Evolutionary conservation across 441 rosid genomes (phyloP), one percentile per base, ranked within the genome.

Genomic region (Arabidopsis lyrata): DNA sequence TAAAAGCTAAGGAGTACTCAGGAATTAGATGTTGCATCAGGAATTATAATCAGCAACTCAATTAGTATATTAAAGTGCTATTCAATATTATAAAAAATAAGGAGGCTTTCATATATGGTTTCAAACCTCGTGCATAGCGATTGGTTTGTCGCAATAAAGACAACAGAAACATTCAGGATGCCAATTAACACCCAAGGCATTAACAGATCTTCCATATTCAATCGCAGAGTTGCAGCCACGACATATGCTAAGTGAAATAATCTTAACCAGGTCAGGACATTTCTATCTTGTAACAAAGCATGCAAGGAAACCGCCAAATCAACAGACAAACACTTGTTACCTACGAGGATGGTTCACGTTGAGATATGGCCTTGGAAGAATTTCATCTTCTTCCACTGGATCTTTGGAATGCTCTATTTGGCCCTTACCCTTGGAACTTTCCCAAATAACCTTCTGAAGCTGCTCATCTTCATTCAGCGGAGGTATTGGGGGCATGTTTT

Each of bases 101-200:
- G n/a, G 36, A 20, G 4, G 6, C 31, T 50, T 56, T 15, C 50
- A 5, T 65, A 54, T 44, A 73, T 54, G 74, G 73, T 42, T 61
- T 27, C 44, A 38, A 66, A 88, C 97, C 95, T 90, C 97, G 55
- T 85, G 66, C 78, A 92, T 90, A 63, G 87, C 77, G 60, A 94
- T 88, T 41, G 95, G 88, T 35, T 36, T 81, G 74, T 85, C 71
- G 82, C 97, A 94, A 76, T 83, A 82, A 52, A 56, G 76, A 82
- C 97, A 94, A 13, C 90, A 56, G 72, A 94, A 83, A 81, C 97
- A 94, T 70, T 87, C 86, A 54, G 94, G 94, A 80, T 94, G 97
- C 97, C 99, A 94, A 78, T 81, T 74, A 80, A 80, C 83, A 68
- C 83, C 91, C 86, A 88, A 85, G 77, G 93, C 87, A 80, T 87